Percentiles rank a stretch among this genome's conserved stretches.
Evolutionary conservation across 1,139 yeast genomes (phyloP).

Genomic region (Kazachstania sp.): DNA sequence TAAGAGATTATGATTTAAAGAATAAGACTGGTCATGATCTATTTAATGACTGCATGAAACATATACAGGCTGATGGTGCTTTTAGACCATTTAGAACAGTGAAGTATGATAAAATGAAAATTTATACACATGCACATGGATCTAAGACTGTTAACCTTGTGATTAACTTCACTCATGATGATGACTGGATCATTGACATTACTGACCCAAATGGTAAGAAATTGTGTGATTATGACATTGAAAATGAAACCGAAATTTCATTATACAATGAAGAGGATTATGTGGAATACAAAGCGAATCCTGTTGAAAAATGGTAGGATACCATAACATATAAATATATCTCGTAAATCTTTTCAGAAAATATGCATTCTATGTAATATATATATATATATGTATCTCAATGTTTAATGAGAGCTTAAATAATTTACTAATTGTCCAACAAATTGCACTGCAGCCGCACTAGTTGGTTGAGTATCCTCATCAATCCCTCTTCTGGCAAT

Average conservation of each 20-base stretch:
- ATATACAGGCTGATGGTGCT: constrained; percentile 57
- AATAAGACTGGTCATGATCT: constrained; percentile 59
- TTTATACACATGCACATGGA: constrained; percentile 92
- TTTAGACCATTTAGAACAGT: constrained; percentile 78
- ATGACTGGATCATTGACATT: constrained; percentile 49
- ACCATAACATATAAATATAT: background rate
- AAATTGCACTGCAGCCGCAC: constrained; percentile 26
- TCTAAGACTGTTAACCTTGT: constrained; percentile 88
- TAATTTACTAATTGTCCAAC: constrained; percentile 16
- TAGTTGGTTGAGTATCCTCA: constrained; percentile 22
- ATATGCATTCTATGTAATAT: background rate
- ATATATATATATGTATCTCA: background rate
- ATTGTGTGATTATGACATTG: constrained; percentile 61
- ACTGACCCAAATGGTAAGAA: constrained; percentile 34
- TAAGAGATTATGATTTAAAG: constrained; percentile 64
- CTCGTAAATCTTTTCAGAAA: background rate
- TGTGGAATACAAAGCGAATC: constrained; percentile 60
- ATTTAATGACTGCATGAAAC: constrained; percentile 40
- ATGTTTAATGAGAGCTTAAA: background rate
- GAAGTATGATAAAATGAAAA: constrained; percentile 66
- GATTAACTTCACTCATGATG: constrained; percentile 75
- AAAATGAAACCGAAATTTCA: constrained; percentile 88
- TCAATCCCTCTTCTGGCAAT: constrained; percentile 57
- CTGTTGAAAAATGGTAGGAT: constrained; percentile 79
- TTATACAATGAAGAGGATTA: constrained; percentile 63